phyloP scores from a whole-genome alignment of 768 basidiomycete species.

The Termitomyces bulborhizus region DNA sequence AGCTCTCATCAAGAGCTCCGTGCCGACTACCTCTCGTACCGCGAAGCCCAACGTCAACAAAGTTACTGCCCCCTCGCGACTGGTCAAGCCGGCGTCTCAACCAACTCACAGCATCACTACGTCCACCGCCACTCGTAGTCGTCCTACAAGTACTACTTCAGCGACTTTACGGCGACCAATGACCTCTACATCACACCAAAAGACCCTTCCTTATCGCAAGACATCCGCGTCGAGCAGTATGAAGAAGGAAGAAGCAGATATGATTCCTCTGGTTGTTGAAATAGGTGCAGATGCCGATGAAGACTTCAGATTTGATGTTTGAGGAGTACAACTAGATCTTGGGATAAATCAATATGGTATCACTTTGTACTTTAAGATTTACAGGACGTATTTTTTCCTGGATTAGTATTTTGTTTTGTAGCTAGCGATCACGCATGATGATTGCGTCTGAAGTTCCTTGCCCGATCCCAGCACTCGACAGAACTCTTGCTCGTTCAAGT shows the following conservation, averaged over 20 bases:
- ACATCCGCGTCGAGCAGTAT: background rate
- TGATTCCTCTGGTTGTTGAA: conserved; percentile 4
- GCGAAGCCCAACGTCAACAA: background rate
- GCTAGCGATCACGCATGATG: background rate
- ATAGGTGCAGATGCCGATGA: conserved; percentile 9
- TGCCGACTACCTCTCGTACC: background rate
- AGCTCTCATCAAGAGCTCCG: background rate
- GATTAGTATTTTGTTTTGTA: background rate
- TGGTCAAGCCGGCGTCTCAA: background rate
- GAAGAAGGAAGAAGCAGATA: background rate
- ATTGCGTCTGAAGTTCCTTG: background rate
- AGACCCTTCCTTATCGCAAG: background rate
- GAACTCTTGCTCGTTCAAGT: background rate
- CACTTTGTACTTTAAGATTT: background rate
- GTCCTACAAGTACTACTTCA: background rate
- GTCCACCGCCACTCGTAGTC: conserved; percentile 2
- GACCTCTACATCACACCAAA: conserved; percentile 9
- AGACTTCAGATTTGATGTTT: conserved; percentile 22
- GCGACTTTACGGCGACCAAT: conserved; percentile 4
- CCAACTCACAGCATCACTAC: background rate
- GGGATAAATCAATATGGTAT: background rate
- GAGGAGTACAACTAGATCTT: background rate
- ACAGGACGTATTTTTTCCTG: background rate
- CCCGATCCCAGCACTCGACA: background rate
- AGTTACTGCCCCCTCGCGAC: background rate